Evolutionary conservation across 352 stramenopile species (phyloP).

Genomic region (Thraustotheca clavata): DNA sequence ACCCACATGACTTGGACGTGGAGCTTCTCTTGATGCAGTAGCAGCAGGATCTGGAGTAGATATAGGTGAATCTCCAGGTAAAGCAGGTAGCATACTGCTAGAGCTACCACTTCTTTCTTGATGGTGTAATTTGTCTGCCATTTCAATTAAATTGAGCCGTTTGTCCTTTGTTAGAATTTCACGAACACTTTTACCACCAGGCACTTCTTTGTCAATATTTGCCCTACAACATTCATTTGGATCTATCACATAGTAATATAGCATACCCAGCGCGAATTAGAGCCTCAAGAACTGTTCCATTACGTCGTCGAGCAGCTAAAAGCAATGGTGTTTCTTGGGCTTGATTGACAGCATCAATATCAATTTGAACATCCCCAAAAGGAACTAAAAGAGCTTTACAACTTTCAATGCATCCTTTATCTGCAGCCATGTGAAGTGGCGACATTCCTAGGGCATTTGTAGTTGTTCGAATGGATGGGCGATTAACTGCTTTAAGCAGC

Average conservation of each 20-base stretch:
- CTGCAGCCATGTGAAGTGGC: slow-evolving; percentile 45
- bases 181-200: background rate
- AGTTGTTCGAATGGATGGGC: slow-evolving; percentile 30
- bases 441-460: slow-evolving; percentile 48
- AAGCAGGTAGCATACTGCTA: background rate
- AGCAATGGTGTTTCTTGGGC: slow-evolving; percentile 51
- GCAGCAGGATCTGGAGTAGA: background rate
- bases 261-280: slow-evolving; percentile 5
- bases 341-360: slow-evolving; percentile 37
- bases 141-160: background rate
- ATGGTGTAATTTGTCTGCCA: background rate
- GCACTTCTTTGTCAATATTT: background rate
- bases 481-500: slow-evolving; percentile 26
- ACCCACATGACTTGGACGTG: background rate
- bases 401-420: slow-evolving; percentile 27
- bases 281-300: slow-evolving; percentile 11
- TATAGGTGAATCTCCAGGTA: background rate
- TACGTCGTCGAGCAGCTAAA: slow-evolving; percentile 49
- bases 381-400: slow-evolving; percentile 25
- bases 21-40: background rate
- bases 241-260: background rate
- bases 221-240: background rate
- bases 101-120: too few species aligned
- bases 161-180: slow-evolving; percentile 14
- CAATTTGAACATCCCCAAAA: slow-evolving; percentile 10